Conservation (phyloP, 306 rosid species). For the Cucurbita argyrosperma region DNA sequence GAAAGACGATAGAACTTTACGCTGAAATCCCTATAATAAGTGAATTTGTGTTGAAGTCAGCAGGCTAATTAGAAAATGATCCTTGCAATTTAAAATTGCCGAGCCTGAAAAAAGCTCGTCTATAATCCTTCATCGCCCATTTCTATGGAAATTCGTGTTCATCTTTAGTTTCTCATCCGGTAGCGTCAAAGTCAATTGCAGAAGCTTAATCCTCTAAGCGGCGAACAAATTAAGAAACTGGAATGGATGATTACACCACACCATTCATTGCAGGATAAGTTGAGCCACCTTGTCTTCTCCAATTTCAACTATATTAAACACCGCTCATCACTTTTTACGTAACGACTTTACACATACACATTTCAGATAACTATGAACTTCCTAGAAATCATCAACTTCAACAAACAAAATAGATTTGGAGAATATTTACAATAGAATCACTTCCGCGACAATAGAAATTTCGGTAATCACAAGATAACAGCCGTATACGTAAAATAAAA, state of each 20-base stretch:
- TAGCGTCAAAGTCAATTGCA: neutral
- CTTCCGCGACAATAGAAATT: neutral
- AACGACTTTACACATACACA: neutral
- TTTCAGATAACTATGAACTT: neutral
- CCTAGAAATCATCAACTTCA: neutral
- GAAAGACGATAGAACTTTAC: neutral
- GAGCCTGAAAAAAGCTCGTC: neutral
- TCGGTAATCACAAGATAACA: neutral
- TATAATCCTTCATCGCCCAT: neutral
- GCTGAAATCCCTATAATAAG: neutral
- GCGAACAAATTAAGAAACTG: neutral
- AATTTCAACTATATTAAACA: neutral
- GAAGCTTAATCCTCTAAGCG: neutral
- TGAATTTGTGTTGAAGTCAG: neutral
- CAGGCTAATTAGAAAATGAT: neutral
- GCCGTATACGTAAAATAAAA: neutral
- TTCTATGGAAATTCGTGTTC: neutral
- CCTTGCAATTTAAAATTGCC: neutral
- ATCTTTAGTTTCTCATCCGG: neutral
- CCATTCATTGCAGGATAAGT: neutral
- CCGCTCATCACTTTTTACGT: neutral
- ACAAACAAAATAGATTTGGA: too few relatives aligned
- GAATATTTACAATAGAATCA: neutral
- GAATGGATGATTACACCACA: neutral
- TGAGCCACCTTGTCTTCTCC: neutral